These are phyloP conservation scores for Closterium sp. DNA, from an alignment of 139 green algal genomes.

Conservation along the genomic window DNA sequence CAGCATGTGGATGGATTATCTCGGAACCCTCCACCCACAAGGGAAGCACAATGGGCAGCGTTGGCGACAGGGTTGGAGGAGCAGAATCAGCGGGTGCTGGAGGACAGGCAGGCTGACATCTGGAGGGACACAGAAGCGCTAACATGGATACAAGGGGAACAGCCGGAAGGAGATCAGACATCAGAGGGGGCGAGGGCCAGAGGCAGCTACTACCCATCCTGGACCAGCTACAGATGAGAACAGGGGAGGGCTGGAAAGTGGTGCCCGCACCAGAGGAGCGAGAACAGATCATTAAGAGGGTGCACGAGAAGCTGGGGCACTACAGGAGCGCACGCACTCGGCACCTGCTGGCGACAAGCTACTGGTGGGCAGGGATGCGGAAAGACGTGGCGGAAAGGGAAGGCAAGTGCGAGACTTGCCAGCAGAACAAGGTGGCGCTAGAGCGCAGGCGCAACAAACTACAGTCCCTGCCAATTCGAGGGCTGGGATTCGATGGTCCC, in stretches of 20 bases:
- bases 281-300: too few species aligned
- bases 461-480: not conserved
- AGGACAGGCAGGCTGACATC: not conserved
- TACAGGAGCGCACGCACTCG: not conserved
- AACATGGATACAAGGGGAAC: not conserved
- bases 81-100: too few species aligned
- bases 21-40: too few species aligned
- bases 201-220: not conserved
- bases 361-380: not conserved
- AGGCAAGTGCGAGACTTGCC: not conserved
- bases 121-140: not conserved
- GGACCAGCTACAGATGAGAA: not conserved
- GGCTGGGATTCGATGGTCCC: too few species aligned
- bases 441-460: too few species aligned
- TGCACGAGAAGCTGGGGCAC: conserved; percentile 5
- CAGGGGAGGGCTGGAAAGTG: not conserved
- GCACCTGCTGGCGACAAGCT: not conserved
- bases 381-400: not conserved
- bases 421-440: too few species aligned
- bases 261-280: not conserved
- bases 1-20: too few species aligned
- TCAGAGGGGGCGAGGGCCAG: not conserved
- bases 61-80: not conserved
- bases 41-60: too few species aligned
- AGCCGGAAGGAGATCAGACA: not conserved